phyloP scores from a whole-genome alignment of 2,329 filamentous ascomycete genomes.

The Thyridium curvatum region DNA sequence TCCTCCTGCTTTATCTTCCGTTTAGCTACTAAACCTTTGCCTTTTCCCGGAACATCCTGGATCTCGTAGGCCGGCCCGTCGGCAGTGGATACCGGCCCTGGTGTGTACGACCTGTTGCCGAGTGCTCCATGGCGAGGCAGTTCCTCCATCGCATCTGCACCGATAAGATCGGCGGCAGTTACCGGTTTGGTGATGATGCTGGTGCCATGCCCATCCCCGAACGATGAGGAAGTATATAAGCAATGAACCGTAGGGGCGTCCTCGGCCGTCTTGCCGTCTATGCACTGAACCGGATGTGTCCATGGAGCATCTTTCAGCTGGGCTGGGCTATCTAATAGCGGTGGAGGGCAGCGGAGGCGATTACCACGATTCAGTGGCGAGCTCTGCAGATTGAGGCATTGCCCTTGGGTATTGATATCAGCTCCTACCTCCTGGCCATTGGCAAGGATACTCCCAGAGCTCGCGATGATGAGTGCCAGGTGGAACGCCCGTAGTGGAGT shows the following conservation, averaged over 20 bases:
- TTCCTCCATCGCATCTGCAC: constrained; percentile 12
- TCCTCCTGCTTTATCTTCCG: constrained; percentile 21
- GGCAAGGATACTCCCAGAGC: too few relatives aligned
- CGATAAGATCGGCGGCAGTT: constrained; percentile 12
- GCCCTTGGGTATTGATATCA: too few relatives aligned
- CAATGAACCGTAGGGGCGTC: constrained; percentile 5
- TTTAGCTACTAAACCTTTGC: constrained; percentile 22
- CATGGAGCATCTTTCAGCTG: too few relatives aligned
- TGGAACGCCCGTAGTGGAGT: too few relatives aligned
- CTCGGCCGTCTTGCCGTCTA: too few relatives aligned
- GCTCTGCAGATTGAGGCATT: too few relatives aligned
- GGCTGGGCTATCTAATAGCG: too few relatives aligned
- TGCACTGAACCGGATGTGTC: too few relatives aligned
- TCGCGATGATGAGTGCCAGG: too few relatives aligned
- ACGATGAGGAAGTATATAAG: constrained; percentile 11
- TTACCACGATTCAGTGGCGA: too few relatives aligned
- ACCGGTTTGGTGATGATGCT: constrained; percentile 12
- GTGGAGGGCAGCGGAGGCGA: too few relatives aligned
- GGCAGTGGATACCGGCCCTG: constrained; percentile 4
- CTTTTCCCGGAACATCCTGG: constrained; percentile 18
- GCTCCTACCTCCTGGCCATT: too few relatives aligned
- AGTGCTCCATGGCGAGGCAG: constrained; percentile 1
- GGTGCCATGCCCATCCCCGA: constrained; percentile 11
- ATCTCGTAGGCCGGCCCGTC: constrained; percentile 16
- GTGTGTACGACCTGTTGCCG: neutral